Percentiles rank a stretch among this genome's conserved stretches.
Evolutionary conservation across 345 rosid genomes (phyloP).

Genomic region (Leavenworthia alabamica): DNA sequence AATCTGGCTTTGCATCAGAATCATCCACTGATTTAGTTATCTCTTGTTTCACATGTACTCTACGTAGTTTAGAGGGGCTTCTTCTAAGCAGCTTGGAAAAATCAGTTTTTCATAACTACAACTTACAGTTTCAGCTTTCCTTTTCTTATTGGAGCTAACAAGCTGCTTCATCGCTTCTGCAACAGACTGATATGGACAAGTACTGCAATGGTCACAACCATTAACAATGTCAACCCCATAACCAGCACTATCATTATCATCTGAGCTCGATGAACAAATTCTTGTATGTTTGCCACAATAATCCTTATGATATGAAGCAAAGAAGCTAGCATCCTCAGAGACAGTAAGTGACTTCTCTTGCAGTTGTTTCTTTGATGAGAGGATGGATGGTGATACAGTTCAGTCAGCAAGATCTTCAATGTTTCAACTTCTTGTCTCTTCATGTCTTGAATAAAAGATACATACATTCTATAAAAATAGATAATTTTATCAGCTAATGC

Average conservation of each 20-base stretch:
- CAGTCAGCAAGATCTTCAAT: slow-evolving; percentile 36
- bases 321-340: slow-evolving; percentile 18
- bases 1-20: slow-evolving; percentile 26
- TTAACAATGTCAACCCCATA: slow-evolving; percentile 26
- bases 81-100: slow-evolving; percentile 24
- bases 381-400: slow-evolving; percentile 32
- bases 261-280: slow-evolving; percentile 61
- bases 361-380: slow-evolving; percentile 38
- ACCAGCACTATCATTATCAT: slow-evolving; percentile 42
- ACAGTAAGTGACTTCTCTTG: slow-evolving; percentile 38
- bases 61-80: slow-evolving; percentile 31
- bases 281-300: slow-evolving; percentile 57
- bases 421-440: slow-evolving; percentile 41
- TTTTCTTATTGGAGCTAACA: slow-evolving; percentile 43
- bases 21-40: slow-evolving; percentile 17
- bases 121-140: slow-evolving; percentile 22
- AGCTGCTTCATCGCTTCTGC: slow-evolving; percentile 64
- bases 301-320: slow-evolving; percentile 29
- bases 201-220: slow-evolving; percentile 42
- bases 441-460: slow-evolving; percentile 52
- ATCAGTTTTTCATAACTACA: slow-evolving; percentile 31
- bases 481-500: slow-evolving; percentile 12
- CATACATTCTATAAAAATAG: slow-evolving; percentile 51
- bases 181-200: slow-evolving; percentile 84
- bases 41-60: slow-evolving; percentile 32